Base-by-base conservation (phyloP, 495 filamentous ascomycete species). In the Xylaria venustula region DNA sequence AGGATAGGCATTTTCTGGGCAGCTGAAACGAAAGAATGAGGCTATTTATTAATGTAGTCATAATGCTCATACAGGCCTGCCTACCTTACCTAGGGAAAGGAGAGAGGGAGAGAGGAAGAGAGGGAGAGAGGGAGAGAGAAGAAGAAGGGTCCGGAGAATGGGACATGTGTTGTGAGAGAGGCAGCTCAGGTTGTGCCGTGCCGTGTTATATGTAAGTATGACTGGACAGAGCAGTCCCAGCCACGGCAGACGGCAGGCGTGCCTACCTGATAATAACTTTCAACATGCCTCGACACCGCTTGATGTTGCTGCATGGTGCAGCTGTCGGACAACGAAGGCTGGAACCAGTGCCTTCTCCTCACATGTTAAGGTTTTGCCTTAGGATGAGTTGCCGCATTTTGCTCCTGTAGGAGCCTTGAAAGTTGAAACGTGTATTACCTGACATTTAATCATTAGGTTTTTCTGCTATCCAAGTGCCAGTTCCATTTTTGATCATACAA, bases 1-100 rank as follows among this genome's bases (percentile, higher is more conserved):
- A 66, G 52, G 62, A 64, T 61, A 69, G 68, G 71, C 63, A 71
- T 71, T 45, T 32, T 64, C 61, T 61, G 63, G n/a, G 60, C 64
- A 58, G 64, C 60, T 69, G 41, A 63, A 64, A 64, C 55, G 66
- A 64, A 64, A 55, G 64, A 68, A 68, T 57, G 69, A 67, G 56
- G 60, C 32, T 61, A 54, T 61, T 58, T 65, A 72, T 53, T 61
- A 50, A 68, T 26, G 65, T 70, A 62, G 52, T 34, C 47, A 52
- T 52, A 40, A 40, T 40, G 37, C 37, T 40, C 37, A 40, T 40
- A 37, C 48, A 32, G 48, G 48, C 28, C 36, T 28, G 19, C 48
- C 56, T 50, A 19, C 47, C 54, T 11, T 67, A 66, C 60, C 56
- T 60, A 61, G 58, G 62, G 30, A 58, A 51, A 52, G 54, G 22